Base-by-base conservation (phyloP, 192 early-diverging fungal genomes). In the Backusella circina region DNA sequence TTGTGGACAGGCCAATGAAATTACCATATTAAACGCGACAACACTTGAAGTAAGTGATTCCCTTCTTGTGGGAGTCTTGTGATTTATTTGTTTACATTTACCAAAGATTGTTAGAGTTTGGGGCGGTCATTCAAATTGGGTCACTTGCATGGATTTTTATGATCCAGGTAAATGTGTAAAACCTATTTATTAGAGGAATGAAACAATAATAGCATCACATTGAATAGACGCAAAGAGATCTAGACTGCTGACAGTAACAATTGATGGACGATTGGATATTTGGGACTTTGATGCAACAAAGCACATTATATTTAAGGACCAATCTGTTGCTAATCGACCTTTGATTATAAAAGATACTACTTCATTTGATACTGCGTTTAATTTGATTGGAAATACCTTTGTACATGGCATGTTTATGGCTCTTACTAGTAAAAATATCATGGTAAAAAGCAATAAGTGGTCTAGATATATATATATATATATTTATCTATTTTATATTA, bases 121-220 rank as follows among this genome's bases (percentile, higher is more conserved):
- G 88, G 85, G 82, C 21, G 87, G 86, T 1, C 88, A 90, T 68
- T 54, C 80, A 32, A 83, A 88, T 65, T 90, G 88, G 88, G 86
- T 85, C 12, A 73, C 78, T 35, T 86, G 85, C 70, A 88, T 87
- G 13, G 69, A 77, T 15, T 76, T 87, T 31, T 84, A 83, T 77
- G 84, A 80, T 35, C 75, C 80, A 64, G 84, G 88, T 89, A 82
- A 73, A n/a, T n/a, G n/a, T n/a, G n/a, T n/a, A n/a, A n/a, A n/a
- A n/a, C n/a, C n/a, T n/a, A n/a, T n/a, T n/a, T n/a, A n/a, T n/a
- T n/a, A 73, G 31, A 32, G 23, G 8, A 65, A 70, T 26, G 33
- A 76, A 44, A 54, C 18, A 16, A 4, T 3, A 41, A 41, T 16
- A 16, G 15, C 39, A 41, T 1, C 39, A 41, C 39, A 9, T 15